Conservation (phyloP, 2,329 filamentous ascomycete species). For the Neonectria hederae region DNA sequence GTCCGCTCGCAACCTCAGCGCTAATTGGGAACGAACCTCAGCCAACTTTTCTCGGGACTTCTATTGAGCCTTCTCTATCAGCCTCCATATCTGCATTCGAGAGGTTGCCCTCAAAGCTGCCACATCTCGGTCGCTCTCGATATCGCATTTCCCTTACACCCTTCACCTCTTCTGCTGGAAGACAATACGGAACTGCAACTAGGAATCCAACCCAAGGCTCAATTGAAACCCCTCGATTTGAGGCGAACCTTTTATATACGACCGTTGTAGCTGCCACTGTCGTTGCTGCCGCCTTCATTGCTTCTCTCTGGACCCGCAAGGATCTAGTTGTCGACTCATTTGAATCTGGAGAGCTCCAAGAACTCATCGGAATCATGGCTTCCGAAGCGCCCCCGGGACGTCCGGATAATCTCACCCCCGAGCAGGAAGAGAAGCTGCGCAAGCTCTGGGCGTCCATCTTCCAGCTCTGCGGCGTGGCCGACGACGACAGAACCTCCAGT, state of each 20-base stretch:
- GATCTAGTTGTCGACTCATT: conserved; percentile 1
- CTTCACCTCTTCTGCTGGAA: conserved; percentile 4
- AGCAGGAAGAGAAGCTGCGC: conserved; percentile 88
- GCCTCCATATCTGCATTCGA: background rate
- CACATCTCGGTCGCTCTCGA: conserved; percentile 4
- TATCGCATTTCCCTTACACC: background rate
- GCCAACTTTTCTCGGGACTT: conserved; percentile 3
- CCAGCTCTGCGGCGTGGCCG: conserved; percentile 74
- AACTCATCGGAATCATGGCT: conserved; percentile 49
- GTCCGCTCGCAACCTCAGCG: conserved; percentile 22
- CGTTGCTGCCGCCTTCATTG: conserved; percentile 24
- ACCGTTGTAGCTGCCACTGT: conserved; percentile 25
- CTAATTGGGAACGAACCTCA: conserved; percentile 3
- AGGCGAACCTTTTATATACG: conserved; percentile 33
- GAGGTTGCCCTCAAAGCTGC: background rate
- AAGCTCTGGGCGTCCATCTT: conserved; percentile 85
- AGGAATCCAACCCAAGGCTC: conserved; percentile 2
- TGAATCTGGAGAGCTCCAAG: conserved; percentile 19
- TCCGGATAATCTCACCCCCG: conserved; percentile 85
- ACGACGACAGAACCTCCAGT: conserved; percentile 38
- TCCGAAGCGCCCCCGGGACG: conserved; percentile 70
- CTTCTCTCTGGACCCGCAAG: conserved; percentile 29
- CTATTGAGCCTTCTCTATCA: conserved; percentile 13
- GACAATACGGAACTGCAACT: conserved; percentile 17
- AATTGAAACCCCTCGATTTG: conserved; percentile 19